Percentiles rank a stretch among this genome's conserved stretches.
Evolutionary conservation across 2,329 filamentous ascomycete species (phyloP).

Genomic region (Teratosphaeria nubilosa): DNA sequence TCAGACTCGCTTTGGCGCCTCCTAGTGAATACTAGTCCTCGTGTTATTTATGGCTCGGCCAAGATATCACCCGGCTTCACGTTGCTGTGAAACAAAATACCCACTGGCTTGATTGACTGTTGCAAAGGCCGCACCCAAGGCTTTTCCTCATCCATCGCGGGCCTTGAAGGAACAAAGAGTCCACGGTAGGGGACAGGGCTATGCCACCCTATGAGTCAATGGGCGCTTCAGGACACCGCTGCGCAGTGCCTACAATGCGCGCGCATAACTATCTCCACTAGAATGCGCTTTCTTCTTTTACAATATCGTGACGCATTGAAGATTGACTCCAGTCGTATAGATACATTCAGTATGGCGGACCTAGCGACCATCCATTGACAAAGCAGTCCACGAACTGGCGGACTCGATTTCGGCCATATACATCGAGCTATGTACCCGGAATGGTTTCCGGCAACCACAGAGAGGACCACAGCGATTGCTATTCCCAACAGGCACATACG

Average conservation of each 20-base stretch:
- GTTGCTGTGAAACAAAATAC: too few species aligned
- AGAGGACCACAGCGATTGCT: constrained; percentile 1
- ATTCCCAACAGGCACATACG: constrained; percentile 6
- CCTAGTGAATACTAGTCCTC: too few species aligned
- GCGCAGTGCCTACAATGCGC: background rate
- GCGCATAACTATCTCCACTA: background rate
- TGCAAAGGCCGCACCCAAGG: too few species aligned
- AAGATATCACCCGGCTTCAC: too few species aligned
- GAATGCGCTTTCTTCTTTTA: background rate
- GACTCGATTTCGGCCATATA: background rate
- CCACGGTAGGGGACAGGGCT: background rate
- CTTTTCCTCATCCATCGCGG: background rate
- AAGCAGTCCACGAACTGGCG: background rate
- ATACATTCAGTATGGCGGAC: background rate
- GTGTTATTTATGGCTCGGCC: too few species aligned
- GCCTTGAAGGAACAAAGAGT: background rate
- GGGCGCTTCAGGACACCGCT: background rate
- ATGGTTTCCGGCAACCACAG: background rate
- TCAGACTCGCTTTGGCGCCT: too few species aligned
- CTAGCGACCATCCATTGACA: background rate
- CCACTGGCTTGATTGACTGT: too few species aligned
- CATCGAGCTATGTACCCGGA: background rate
- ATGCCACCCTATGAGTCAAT: background rate
- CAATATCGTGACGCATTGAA: background rate
- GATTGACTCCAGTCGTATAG: background rate